phyloP scores from a whole-genome alignment of 1,284 basidiomycete species.

The Xerocomus minutiporus region DNA sequence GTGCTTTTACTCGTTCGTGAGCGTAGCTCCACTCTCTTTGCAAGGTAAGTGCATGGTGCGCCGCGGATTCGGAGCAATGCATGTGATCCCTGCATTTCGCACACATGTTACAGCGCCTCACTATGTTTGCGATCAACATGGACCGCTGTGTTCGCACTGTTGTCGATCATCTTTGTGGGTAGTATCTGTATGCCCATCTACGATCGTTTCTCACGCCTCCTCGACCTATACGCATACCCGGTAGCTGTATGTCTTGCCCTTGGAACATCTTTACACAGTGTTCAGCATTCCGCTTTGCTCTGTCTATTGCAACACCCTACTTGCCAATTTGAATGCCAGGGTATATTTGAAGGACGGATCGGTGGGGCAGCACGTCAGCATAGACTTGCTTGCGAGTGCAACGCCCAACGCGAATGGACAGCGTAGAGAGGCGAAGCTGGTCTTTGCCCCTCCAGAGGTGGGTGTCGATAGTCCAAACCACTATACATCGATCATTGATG shows the following conservation, averaged over 20 bases:
- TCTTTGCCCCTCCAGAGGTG: too few relatives aligned
- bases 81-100: neutral
- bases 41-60: neutral
- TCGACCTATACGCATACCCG: neutral
- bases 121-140: conserved; percentile 16
- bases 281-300: neutral
- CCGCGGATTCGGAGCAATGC: rapidly evolving
- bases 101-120: conserved; percentile 16
- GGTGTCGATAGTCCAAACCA: too few relatives aligned
- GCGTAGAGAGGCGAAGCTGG: too few relatives aligned
- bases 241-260: neutral
- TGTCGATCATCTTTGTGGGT: conserved; percentile 11
- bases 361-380: too few relatives aligned
- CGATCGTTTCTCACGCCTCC: neutral
- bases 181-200: neutral
- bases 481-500: too few relatives aligned
- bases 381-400: too few relatives aligned
- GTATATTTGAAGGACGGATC: neutral
- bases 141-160: conserved; percentile 13
- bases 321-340: neutral
- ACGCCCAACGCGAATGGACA: too few relatives aligned
- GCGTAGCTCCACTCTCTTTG: neutral
- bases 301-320: neutral
- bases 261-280: neutral
- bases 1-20: conserved; percentile 8